These are phyloP conservation scores for Arbutus unedo DNA, from an alignment of 148 eudicot genomes.

Conservation along the genomic window DNA sequence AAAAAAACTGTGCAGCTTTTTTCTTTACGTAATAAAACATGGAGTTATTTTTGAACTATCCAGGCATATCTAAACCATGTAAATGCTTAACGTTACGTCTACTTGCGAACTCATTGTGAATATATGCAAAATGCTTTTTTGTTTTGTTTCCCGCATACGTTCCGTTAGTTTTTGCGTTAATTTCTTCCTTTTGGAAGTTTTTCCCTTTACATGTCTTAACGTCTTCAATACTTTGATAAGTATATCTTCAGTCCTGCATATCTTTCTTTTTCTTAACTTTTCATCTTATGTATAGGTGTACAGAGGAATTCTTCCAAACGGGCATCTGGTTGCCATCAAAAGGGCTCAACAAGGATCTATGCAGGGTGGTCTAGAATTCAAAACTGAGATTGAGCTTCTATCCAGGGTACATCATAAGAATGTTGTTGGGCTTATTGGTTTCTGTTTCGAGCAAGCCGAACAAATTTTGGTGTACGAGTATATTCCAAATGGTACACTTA, in stretches of 20 bases:
- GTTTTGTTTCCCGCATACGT: background rate
- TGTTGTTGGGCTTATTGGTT: conserved; percentile 54
- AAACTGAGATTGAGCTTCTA: conserved; percentile 60
- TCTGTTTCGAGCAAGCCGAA: conserved; percentile 55
- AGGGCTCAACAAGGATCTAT: conserved; percentile 53
- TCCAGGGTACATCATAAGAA: conserved; percentile 74
- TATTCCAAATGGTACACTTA: conserved; percentile 54
- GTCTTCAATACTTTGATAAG: background rate
- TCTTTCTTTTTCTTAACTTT: conserved; percentile 11
- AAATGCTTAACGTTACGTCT: background rate
- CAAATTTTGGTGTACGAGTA: conserved; percentile 63
- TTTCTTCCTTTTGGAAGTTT: background rate
- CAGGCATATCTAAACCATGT: background rate
- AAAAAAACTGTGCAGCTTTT: background rate
- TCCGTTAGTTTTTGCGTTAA: background rate
- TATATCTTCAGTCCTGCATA: background rate
- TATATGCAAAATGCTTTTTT: background rate
- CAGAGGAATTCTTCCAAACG: conserved; percentile 40
- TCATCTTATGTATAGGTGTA: conserved; percentile 34
- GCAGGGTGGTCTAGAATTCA: conserved; percentile 65
- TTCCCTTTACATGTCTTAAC: background rate
- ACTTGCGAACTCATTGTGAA: background rate
- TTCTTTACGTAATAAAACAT: background rate
- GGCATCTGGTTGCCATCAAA: conserved; percentile 53
- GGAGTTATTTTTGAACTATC: background rate